Evolutionary conservation across 805 yeast genomes (phyloP).

Genomic region (Metschnikowia drakensbergensis): DNA sequence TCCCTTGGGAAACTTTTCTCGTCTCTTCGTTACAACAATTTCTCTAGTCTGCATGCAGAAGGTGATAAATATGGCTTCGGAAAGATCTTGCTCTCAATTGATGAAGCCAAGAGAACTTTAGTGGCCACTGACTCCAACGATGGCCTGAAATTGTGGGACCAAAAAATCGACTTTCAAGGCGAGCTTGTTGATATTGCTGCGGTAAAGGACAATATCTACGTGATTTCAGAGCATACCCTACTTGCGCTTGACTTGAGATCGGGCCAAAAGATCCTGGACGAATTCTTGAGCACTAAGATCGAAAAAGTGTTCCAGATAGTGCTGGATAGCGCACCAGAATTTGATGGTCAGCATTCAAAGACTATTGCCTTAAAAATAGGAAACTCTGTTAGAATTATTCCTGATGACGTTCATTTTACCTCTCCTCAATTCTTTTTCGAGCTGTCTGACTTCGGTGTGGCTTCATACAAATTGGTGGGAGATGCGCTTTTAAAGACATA

Average conservation of each 20-base stretch:
- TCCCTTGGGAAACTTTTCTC: slow-evolving; percentile 29
- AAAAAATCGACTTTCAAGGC: background rate
- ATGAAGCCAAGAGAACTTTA: slow-evolving; percentile 12
- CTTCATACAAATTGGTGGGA: slow-evolving; percentile 21
- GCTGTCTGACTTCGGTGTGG: slow-evolving; percentile 12
- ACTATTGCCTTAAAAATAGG: slow-evolving; percentile 13
- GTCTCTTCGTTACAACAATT: background rate
- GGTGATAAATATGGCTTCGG: slow-evolving; percentile 30
- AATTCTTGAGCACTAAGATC: background rate
- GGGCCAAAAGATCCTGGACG: slow-evolving; percentile 8
- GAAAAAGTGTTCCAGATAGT: slow-evolving; percentile 6
- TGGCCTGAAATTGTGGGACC: slow-evolving; percentile 12
- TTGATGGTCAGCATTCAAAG: background rate
- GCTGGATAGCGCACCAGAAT: background rate
- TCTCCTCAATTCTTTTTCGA: slow-evolving; percentile 17
- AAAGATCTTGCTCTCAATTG: slow-evolving; percentile 30
- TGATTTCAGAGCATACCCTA: slow-evolving; percentile 10
- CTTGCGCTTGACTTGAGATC: slow-evolving; percentile 13
- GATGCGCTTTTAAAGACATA: slow-evolving; percentile 24
- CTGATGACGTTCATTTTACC: background rate
- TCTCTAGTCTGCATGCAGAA: slow-evolving; percentile 1
- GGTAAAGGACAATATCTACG: slow-evolving; percentile 8
- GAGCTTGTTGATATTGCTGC: slow-evolving; percentile 5
- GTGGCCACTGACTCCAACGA: slow-evolving; percentile 14
- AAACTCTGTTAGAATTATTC: slow-evolving; percentile 1